A percentile compares a stretch with the other conserved stretches of the same genome.
These are phyloP conservation scores for Eucalyptus camaldulensis DNA, from an alignment of 345 rosid genomes.

Conservation along the genomic window DNA sequence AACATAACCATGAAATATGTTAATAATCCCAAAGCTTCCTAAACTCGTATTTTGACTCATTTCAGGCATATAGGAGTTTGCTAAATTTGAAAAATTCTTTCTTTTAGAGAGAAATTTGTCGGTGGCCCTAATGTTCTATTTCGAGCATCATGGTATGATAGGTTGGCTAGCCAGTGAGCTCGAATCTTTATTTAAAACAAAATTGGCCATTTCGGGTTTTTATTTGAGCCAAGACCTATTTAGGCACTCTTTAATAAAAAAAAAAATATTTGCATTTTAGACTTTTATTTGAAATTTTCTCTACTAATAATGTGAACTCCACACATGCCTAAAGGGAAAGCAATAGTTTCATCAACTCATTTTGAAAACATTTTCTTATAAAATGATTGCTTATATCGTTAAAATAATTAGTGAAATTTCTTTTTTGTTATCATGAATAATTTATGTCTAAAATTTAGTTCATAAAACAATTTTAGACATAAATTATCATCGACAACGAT, in stretches of 20 bases:
- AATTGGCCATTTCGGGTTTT: rapidly evolving
- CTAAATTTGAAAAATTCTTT: not conserved
- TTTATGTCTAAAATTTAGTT: not conserved
- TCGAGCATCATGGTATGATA: not conserved
- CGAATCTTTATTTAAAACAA: not conserved
- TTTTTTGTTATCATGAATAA: not conserved
- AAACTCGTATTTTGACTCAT: too few species aligned
- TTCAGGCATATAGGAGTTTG: not conserved
- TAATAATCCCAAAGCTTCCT: not conserved
- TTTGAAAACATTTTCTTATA: not conserved
- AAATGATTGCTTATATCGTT: rapidly evolving
- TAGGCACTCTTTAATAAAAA: not conserved
- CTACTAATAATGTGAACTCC: not conserved
- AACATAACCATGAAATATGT: not conserved
- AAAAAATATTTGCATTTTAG: not conserved
- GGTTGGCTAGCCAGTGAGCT: not conserved
- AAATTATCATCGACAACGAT: not conserved
- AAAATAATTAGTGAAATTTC: not conserved
- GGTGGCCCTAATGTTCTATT: not conserved
- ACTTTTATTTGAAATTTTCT: not conserved
- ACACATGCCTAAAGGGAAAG: not conserved
- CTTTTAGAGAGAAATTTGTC: not conserved
- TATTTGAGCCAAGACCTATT: not conserved
- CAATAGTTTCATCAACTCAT: not conserved
- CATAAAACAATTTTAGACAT: not conserved